Evolutionary conservation across 2,329 filamentous ascomycete species (phyloP), one percentile per base, ranked within the genome.

Genomic region (Madurella mycetomatis): DNA sequence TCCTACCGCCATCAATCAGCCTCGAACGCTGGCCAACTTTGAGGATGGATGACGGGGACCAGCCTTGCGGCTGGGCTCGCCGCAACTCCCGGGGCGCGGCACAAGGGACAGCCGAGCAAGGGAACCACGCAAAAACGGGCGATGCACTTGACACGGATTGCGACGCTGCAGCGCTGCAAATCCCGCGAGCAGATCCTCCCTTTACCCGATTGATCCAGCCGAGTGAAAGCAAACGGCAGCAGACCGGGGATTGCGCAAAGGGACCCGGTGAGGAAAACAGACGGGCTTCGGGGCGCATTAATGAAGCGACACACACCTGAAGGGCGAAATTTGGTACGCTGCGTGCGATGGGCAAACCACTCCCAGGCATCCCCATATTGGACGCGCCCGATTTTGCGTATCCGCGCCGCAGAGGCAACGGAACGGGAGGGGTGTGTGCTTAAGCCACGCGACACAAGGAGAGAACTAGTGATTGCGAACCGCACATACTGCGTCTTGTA

Each of bases 381-480:
- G 9, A 37, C 11, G 11, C 34, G 34, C 34, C 34, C 34, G 13
- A 4, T 11, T 4, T 37, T 37, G 34, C 34, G 34, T 15, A 37
- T 37, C 34, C 34, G 13, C 9, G 34, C 13, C 34, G 13, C 11
- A 9, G 11, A 37, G 9, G 34, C 4, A 37, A 9, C 5, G 32
- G 17, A 45, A 16, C 2, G 9, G 41, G 32, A 13, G 51, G 45
- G 51, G 46, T 7, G 51, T 53, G 50, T 49, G 40, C 46, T 40
- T 53, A 44, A 49, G 18, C 51, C 31, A 19, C 17, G 51, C 15
- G 39, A 44, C 34, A 11, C 11, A 37, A 37, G 34, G 34, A 37
- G 34, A 37, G 11, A 9, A 11, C 13, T 4, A 37, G 34, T 9
- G 13, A 37, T 37, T 15, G 11, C 4, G 9, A 9, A 37, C 4